phyloP scores from a whole-genome alignment of 495 filamentous ascomycete genomes.

The Podospora fimiseda region DNA sequence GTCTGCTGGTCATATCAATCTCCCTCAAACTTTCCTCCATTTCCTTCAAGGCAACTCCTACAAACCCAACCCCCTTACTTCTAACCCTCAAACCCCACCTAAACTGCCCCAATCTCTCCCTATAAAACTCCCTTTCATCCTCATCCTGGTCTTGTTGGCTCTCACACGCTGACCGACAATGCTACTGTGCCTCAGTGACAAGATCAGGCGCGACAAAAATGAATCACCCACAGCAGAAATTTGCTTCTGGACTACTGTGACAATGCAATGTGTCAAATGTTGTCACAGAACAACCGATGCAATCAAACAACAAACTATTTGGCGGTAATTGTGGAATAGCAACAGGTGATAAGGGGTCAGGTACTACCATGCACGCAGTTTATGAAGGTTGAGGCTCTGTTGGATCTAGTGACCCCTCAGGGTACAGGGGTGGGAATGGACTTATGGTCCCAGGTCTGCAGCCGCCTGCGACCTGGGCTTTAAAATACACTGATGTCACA shows the following conservation, averaged over 20 bases:
- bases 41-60: conserved; percentile 19
- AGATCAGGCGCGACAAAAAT: too few relatives aligned
- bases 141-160: too few relatives aligned
- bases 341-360: background rate
- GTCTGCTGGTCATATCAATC: conserved; percentile 22
- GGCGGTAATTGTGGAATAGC: background rate
- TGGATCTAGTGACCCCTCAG: background rate
- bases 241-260: background rate
- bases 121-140: conserved; percentile 77
- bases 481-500: background rate
- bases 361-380: background rate
- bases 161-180: too few relatives aligned
- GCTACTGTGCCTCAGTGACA: too few relatives aligned
- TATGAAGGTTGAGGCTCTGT: background rate
- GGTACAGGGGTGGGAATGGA: background rate
- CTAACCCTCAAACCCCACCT: conserved; percentile 58
- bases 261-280: background rate
- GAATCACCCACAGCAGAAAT: background rate
- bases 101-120: conserved; percentile 61
- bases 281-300: background rate
- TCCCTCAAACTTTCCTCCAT: conserved; percentile 27
- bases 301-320: background rate
- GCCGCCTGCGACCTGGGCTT: background rate
- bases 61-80: conserved; percentile 23
- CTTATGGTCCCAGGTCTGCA: background rate